Evolutionary conservation across 2,329 filamentous ascomycete genomes (phyloP).

Genomic region (Fusarium avenaceum): DNA sequence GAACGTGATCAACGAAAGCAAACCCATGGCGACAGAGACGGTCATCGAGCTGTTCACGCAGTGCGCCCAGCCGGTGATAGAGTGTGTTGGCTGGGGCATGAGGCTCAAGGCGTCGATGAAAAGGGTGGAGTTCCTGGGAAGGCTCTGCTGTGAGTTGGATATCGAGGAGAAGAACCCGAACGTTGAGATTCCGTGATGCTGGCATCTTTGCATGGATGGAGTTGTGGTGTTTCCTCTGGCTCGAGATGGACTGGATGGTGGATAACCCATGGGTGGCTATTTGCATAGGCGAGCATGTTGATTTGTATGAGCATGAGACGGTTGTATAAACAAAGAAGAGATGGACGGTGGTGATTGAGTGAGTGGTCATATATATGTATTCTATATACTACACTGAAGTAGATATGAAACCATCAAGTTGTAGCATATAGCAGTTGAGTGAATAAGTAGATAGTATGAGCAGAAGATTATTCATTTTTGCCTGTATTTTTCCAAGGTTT

Average conservation of each 20-base stretch:
- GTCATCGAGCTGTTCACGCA: slow-evolving; percentile 47
- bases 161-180: slow-evolving; percentile 45
- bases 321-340: slow-evolving; percentile 17
- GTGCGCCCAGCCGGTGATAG: slow-evolving; percentile 41
- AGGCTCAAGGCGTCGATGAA: slow-evolving; percentile 45
- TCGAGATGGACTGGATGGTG: not conserved
- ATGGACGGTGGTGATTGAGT: not conserved
- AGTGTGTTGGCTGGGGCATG: slow-evolving; percentile 44
- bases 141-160: slow-evolving; percentile 46
- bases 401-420: not conserved
- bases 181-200: slow-evolving; percentile 32
- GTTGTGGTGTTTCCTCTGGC: slow-evolving; percentile 19
- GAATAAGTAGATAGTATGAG: not conserved
- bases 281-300: slow-evolving; percentile 20
- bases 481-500: slow-evolving; percentile 1
- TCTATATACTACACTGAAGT: slow-evolving; percentile 4
- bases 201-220: slow-evolving; percentile 36
- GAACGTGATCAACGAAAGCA: slow-evolving; percentile 38
- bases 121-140: slow-evolving; percentile 44
- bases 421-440: not conserved
- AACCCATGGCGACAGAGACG: slow-evolving; percentile 42
- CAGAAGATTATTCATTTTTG: slow-evolving; percentile 10
- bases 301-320: slow-evolving; percentile 22
- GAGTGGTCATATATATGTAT: slow-evolving; percentile 1
- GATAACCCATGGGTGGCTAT: slow-evolving; percentile 1